A percentile compares a stretch with the other conserved stretches of the same genome.
These are phyloP conservation scores for Candida ortonii DNA, from an alignment of 805 yeast genomes.

Conservation along the genomic window DNA sequence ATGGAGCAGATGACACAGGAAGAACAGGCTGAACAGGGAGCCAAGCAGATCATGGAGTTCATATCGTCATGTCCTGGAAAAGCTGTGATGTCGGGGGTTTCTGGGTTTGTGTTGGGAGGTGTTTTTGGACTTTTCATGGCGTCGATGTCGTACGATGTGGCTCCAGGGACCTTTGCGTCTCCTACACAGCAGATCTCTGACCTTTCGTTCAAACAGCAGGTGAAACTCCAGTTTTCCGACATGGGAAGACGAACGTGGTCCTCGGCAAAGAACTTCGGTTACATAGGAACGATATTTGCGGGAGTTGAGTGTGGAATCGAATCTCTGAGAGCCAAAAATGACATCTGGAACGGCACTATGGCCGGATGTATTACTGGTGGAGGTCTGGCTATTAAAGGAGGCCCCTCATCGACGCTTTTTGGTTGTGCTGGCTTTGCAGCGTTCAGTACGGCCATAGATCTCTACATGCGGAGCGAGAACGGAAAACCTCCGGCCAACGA, in stretches of 20 bases:
- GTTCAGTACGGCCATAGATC: slow-evolving; percentile 84
- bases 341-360: slow-evolving; percentile 82
- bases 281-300: slow-evolving; percentile 84
- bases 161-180: slow-evolving; percentile 48
- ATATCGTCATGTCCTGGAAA: slow-evolving; percentile 97
- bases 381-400: slow-evolving; percentile 86
- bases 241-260: slow-evolving; percentile 88
- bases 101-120: slow-evolving; percentile 94
- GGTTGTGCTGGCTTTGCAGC: slow-evolving; percentile 99
- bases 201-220: slow-evolving; percentile 87
- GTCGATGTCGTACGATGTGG: slow-evolving; percentile 79
- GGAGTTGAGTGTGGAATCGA: slow-evolving; percentile 93
- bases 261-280: slow-evolving; percentile 92
- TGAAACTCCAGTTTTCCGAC: slow-evolving; percentile 85
- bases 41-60: slow-evolving; percentile 73
- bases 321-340: slow-evolving; percentile 83
- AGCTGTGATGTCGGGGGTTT: slow-evolving; percentile 84
- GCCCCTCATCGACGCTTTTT: slow-evolving; percentile 85
- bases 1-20: slow-evolving; percentile 77
- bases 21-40: slow-evolving; percentile 91
- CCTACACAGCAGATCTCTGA: slow-evolving; percentile 62
- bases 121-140: slow-evolving; percentile 96
- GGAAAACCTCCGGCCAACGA: slow-evolving; percentile 84
- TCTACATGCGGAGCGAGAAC: slow-evolving; percentile 81
- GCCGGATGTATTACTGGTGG: slow-evolving; percentile 99